A percentile compares a stretch with the other conserved stretches of the same genome.
Conservation (phyloP, 75 land plant species). For the Ceratopteris richardii region DNA sequence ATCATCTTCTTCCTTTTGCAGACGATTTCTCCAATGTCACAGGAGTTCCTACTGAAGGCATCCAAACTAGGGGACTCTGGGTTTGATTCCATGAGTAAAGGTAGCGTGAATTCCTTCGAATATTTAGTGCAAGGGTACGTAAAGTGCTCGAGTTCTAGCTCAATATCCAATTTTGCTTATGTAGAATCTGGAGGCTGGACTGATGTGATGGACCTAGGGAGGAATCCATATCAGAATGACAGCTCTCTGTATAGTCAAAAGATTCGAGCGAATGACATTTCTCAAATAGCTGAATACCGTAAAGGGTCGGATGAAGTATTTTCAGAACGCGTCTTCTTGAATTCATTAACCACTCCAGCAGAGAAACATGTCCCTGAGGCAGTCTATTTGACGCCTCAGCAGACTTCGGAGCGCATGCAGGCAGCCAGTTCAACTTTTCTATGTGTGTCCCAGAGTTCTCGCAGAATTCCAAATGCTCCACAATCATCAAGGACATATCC, state of each 20-base stretch:
- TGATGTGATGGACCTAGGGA: background rate
- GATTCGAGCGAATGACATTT: background rate
- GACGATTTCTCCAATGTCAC: slow-evolving; percentile 3
- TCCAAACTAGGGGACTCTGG: background rate
- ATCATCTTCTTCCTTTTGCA: background rate
- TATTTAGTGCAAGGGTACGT: no score
- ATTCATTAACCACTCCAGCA: background rate
- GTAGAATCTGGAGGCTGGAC: background rate
- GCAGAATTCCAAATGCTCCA: no score
- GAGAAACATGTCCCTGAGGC: background rate
- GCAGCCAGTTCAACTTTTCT: background rate
- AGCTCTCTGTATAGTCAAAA: background rate
- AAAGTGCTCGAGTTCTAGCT: background rate
- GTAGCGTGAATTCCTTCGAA: background rate
- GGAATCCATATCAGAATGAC: no score
- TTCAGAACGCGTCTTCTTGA: no score
- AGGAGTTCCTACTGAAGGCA: background rate
- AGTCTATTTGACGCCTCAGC: background rate
- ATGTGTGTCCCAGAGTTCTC: no score
- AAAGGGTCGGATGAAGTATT: no score
- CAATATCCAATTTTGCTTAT: background rate
- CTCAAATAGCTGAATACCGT: background rate
- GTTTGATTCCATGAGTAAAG: background rate
- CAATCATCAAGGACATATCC: background rate
- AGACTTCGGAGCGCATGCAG: background rate